Evolutionary conservation across 176 grass and related monocot species (phyloP), one percentile per base, ranked within the genome.

Genomic region (Thalia dealbata): DNA sequence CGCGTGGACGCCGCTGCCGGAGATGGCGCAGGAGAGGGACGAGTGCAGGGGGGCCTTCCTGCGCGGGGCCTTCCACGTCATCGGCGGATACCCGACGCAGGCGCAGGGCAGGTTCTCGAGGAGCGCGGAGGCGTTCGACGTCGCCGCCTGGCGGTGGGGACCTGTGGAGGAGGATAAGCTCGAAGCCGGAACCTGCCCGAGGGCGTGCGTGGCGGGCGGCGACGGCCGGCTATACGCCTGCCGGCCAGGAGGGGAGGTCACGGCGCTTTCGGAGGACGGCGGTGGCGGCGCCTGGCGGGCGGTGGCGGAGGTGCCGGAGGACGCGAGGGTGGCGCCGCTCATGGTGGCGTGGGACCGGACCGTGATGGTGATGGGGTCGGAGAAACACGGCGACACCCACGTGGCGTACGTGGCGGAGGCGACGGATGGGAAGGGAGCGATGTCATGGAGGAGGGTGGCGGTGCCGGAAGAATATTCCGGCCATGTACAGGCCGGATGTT

Each of bases 11-110:
- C 0, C 52, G 35, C 73, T 97, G 59, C 87, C 90, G 23, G 87
- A 93, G 80, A 93, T 97, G 95, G 83, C 76, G 50, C 76, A 59
- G 61, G 90, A 91, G 87, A 74, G 90, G 62, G 95, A 97, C 81
- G 93, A 97, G 73, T 85, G 90, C 46, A 81, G 84, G 41, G 95
- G 95, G 58, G 59, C 85, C 30, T 86, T 82, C 85, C 32, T 79
- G 23, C 59, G 66, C 8, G 87, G 87, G 12, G 75, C 30, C 50
- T 97, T 97, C 78, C 23, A 82, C 22, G 95, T 91, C 28, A 67
- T 82, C 45, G 90, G 95, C 59, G 95, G 95, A 22, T 97, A 97
- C 79, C 70, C 86, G 35, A 97, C 95, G 62, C 76, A 79, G 3
- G 90, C 85, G 54, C 95, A 97, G 69, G 95, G 95, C 0, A 79